These are phyloP conservation scores for Lachancea nothofagi DNA, from an alignment of 805 yeast genomes.

Conservation along the genomic window DNA sequence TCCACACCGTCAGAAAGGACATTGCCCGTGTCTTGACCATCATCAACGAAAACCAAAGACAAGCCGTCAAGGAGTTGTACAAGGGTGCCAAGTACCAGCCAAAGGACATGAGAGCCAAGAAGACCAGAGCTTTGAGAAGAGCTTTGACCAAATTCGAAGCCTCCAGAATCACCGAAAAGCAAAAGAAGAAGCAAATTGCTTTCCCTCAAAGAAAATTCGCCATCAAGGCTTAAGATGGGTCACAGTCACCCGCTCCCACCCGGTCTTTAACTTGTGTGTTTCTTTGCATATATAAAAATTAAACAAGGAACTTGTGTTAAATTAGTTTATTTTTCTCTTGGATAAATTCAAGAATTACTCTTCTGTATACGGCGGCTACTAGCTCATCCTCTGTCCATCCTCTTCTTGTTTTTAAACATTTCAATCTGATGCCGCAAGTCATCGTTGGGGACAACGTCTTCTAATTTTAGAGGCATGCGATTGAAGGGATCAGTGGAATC, in stretches of 20 bases:
- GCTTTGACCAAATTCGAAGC: conserved; percentile 85
- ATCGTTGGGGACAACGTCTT: conserved; percentile 76
- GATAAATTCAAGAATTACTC: conserved; percentile 2
- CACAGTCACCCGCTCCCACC: neutral
- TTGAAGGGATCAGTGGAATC: conserved; percentile 98
- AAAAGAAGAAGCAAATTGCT: conserved; percentile 86
- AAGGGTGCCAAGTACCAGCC: conserved; percentile 92
- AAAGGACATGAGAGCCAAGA: conserved; percentile 98
- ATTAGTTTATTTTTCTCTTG: conserved; percentile 6
- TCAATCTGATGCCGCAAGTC: conserved; percentile 60
- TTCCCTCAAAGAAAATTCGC: conserved; percentile 99
- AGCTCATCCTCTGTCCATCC: conserved; percentile 11
- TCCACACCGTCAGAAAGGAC: conserved; percentile 95
- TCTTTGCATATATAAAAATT: conserved; percentile 5
- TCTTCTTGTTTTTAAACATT: conserved; percentile 47
- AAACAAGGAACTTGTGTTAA: conserved; percentile 6
- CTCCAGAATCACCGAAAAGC: conserved; percentile 75
- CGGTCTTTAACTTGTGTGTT: conserved; percentile 4
- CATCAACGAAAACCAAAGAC: conserved; percentile 96
- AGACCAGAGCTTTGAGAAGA: conserved; percentile 99
- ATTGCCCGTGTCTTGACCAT: conserved; percentile 97
- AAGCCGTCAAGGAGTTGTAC: conserved; percentile 90
- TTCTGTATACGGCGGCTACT: neutral
- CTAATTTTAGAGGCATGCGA: conserved; percentile 82
- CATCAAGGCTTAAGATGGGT: conserved; percentile 78